phyloP scores from a whole-genome alignment of 768 basidiomycete species.

The Clavaria fumosa region DNA sequence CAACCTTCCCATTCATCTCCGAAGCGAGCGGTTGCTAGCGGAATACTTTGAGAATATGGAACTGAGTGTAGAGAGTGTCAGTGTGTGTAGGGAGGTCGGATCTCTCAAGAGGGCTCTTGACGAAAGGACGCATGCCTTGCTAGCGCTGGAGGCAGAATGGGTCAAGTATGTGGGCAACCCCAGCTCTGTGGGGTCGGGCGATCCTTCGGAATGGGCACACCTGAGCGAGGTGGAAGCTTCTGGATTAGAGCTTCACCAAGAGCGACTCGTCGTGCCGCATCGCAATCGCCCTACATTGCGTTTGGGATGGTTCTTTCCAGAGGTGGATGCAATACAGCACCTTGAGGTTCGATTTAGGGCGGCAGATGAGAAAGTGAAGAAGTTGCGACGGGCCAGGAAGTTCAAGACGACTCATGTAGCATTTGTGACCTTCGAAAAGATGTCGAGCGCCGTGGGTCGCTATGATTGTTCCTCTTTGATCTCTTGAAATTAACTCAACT shows the following conservation, averaged over 20 bases:
- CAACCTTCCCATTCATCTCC: constrained; percentile 69
- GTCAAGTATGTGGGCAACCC: constrained; percentile 89
- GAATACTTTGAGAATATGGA: constrained; percentile 90
- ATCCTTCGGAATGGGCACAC: constrained; percentile 43
- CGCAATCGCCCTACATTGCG: constrained; percentile 63
- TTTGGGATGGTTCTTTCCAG: constrained; percentile 54
- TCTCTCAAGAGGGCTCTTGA: constrained; percentile 60
- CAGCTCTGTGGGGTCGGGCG: constrained; percentile 68
- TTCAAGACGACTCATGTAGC: constrained; percentile 75
- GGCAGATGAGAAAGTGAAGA: constrained; percentile 73
- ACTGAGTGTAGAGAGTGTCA: constrained; percentile 83
- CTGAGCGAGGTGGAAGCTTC: constrained; percentile 36
- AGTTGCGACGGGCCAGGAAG: constrained; percentile 50
- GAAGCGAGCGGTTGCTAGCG: constrained; percentile 71
- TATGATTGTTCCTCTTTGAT: background rate
- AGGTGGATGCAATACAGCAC: constrained; percentile 82
- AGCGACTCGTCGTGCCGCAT: constrained; percentile 57
- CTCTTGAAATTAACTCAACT: background rate
- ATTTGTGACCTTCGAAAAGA: constrained; percentile 94
- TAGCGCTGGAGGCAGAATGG: constrained; percentile 77
- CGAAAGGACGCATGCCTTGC: constrained; percentile 61
- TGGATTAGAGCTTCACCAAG: constrained; percentile 34
- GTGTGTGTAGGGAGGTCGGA: constrained; percentile 71
- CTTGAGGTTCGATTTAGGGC: constrained; percentile 67
- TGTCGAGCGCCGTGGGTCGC: constrained; percentile 69